These are phyloP conservation scores for Magnolia sinica DNA, from an alignment of 164 flowering plant species.

Conservation along the genomic window DNA sequence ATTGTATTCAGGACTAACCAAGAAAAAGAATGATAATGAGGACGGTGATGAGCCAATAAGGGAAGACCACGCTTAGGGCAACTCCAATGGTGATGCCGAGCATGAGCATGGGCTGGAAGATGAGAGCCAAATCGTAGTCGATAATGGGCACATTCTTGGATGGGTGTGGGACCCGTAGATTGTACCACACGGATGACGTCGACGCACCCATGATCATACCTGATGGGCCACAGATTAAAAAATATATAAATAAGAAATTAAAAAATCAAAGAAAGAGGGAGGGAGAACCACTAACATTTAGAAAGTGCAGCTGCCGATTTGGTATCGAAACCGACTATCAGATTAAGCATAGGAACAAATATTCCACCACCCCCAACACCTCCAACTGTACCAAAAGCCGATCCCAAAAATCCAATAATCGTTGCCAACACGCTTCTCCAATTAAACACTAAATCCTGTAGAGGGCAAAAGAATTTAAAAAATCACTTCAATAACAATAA, in stretches of 20 bases:
- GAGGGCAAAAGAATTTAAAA: neutral
- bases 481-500: neutral
- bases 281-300: conserved; percentile 52
- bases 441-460: conserved; percentile 64
- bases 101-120: conserved; percentile 98
- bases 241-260: neutral
- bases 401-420: conserved; percentile 81
- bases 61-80: conserved; percentile 81
- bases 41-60: conserved; percentile 94
- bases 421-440: conserved; percentile 77
- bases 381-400: conserved; percentile 91
- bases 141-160: conserved; percentile 74
- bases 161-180: conserved; percentile 86
- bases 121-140: conserved; percentile 85
- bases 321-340: conserved; percentile 86
- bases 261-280: neutral
- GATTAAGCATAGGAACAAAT: conserved; percentile 92
- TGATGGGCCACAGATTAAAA: conserved; percentile 21
- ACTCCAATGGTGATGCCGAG: conserved; percentile 89
- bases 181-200: conserved; percentile 90
- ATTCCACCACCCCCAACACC: conserved; percentile 98
- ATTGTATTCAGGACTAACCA: conserved; percentile 30
- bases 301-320: conserved; percentile 98
- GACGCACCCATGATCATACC: conserved; percentile 99
- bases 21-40: conserved; percentile 88